phyloP scores from a whole-genome alignment of 306 rosid species.

The Glycine tomentella region DNA sequence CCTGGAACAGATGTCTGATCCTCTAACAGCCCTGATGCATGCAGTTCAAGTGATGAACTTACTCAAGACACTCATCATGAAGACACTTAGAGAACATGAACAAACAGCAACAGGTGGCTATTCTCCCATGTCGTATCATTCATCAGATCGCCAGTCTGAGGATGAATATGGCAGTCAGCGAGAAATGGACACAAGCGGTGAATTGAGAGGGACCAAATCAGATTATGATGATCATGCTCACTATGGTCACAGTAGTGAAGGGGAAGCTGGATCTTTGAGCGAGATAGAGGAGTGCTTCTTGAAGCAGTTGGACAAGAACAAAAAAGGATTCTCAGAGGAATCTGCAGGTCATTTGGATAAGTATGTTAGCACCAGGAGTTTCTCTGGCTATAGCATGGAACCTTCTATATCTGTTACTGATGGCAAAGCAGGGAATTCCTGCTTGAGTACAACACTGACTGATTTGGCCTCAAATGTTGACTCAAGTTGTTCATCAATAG shows the following conservation, averaged over 20 bases:
- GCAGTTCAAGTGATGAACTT: slow-evolving; percentile 99
- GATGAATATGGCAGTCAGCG: slow-evolving; percentile 75
- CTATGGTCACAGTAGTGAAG: slow-evolving; percentile 64
- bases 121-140: slow-evolving; percentile 82
- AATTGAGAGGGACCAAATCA: slow-evolving; percentile 60
- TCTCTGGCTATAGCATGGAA: slow-evolving; percentile 53
- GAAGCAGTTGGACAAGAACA: slow-evolving; percentile 62
- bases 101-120: slow-evolving; percentile 66
- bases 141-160: slow-evolving; percentile 67
- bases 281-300: slow-evolving; percentile 76
- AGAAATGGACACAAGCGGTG: slow-evolving; percentile 76
- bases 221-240: slow-evolving; percentile 56
- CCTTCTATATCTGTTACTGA: slow-evolving; percentile 55
- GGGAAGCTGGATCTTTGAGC: slow-evolving; percentile 56
- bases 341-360: slow-evolving; percentile 39
- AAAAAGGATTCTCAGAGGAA: slow-evolving; percentile 51
- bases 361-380: slow-evolving; percentile 54
- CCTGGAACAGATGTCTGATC: slow-evolving; percentile 92
- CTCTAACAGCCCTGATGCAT: slow-evolving; percentile 95
- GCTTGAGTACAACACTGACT: slow-evolving; percentile 44
- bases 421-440: slow-evolving; percentile 54
- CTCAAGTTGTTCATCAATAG: slow-evolving; percentile 51
- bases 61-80: slow-evolving; percentile 86
- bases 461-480: slow-evolving; percentile 49
- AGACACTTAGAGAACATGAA: slow-evolving; percentile 78